Evolutionary conservation across 257 asterid genomes (phyloP), one percentile per base, ranked within the genome.

Genomic region (Gardenia jasminoides): DNA sequence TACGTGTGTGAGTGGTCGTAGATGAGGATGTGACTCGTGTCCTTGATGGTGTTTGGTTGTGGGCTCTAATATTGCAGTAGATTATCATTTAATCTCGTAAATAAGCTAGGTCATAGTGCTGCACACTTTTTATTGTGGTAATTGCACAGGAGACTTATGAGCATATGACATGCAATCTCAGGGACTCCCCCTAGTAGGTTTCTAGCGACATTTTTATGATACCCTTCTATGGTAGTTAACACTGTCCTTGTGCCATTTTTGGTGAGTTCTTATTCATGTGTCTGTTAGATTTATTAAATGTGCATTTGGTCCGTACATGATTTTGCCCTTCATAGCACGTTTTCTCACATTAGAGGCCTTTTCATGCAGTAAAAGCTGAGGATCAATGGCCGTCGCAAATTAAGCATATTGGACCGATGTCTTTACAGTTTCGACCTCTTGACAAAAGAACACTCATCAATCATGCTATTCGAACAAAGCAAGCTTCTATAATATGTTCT

Each of bases 401-500:
- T 67, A 88, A 83, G 77, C 74, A 78, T 81, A 47, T 79, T 67
- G 41, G 72, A 74, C 89, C 87, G 26, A 78, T 80, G 54, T 56
- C 74, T 69, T 12, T 82, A 62, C 88, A 80, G 82, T 83, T 76
- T 79, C 88, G 72, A 61, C 86, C 87, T 78, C 82, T 82, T 75
- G 82, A 68, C 56, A 81, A 79, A 33, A 80, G 81, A 83, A 67
- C 72, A 61, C 80, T 30, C 43, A 54, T 82, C 52, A 56, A 44
- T 20, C 41, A 11, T 72, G 65, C 81, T 79, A 71, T 71, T 43
- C 85, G 78, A 61, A 79, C 41, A 78, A 84, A 83, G 71, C 87
- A 62, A 76, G 68, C 88, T 74, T 86, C 92, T 36, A 31, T 88
- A 30, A 86, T 87, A 74, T 89, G 93, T 84, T 77, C 88, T 81